Evolutionary conservation across 2,329 filamentous ascomycete species (phyloP).

Genomic region (Cyphellophora attinorum): DNA sequence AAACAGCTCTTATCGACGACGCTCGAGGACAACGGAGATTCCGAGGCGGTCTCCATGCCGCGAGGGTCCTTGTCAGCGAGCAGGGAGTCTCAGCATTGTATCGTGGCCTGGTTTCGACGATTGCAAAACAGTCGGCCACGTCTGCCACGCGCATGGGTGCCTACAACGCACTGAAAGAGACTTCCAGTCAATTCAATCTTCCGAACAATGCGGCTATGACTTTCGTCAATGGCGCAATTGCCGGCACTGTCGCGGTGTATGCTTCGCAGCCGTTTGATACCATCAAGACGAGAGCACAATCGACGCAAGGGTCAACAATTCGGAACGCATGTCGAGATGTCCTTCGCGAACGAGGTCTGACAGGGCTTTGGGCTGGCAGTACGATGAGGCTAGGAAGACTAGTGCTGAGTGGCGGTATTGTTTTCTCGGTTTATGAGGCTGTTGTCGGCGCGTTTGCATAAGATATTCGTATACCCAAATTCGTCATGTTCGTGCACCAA

Average conservation of each 20-base stretch:
- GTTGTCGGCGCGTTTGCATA: conserved; percentile 40
- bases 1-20: conserved; percentile 43
- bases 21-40: conserved; percentile 3
- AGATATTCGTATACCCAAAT: too few relatives aligned
- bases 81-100: conserved; percentile 46
- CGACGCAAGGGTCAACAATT: conserved; percentile 39
- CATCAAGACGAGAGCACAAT: conserved; percentile 27
- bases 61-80: conserved; percentile 37
- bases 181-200: conserved; percentile 37
- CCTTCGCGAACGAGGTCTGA: conserved; percentile 36
- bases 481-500: too few relatives aligned
- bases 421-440: conserved; percentile 54
- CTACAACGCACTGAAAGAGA: conserved; percentile 54
- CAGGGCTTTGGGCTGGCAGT: conserved; percentile 58
- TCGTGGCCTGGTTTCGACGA: conserved; percentile 48
- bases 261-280: conserved; percentile 32
- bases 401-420: conserved; percentile 55
- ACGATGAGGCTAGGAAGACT: conserved; percentile 56
- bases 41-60: conserved; percentile 32
- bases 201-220: conserved; percentile 41
- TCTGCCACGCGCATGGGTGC: conserved; percentile 53
- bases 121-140: conserved; percentile 51
- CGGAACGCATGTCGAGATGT: conserved; percentile 48
- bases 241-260: conserved; percentile 40
- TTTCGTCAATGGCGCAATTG: conserved; percentile 51